Conservation (phyloP, 108 stramenopile genomes). For the Parietichytrium sp. region DNA sequence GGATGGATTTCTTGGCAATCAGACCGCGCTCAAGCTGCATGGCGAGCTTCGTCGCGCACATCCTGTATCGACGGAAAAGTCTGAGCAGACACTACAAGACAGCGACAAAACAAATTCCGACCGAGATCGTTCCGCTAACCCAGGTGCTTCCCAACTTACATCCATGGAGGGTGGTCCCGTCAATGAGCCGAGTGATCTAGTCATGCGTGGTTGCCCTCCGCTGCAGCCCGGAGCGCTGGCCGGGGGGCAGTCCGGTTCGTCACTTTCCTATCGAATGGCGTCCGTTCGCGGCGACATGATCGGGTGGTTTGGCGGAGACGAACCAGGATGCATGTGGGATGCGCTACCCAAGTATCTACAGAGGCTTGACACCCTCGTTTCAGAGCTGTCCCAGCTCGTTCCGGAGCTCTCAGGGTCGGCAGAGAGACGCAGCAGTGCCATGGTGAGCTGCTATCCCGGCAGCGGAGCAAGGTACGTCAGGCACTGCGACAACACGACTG, state of each 20-base stretch:
- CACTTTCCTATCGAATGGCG: constrained; percentile 1
- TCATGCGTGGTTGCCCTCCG: neutral
- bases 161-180: no score
- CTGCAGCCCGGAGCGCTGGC: constrained; percentile 21
- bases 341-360: neutral
- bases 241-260: constrained; percentile 13
- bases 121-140: no score
- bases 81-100: no score
- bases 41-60: neutral
- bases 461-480: constrained; percentile 11
- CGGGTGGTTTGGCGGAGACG: constrained; percentile 6
- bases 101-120: no score
- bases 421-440: neutral
- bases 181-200: no score
- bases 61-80: no score
- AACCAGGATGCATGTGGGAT: neutral
- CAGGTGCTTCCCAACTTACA: no score
- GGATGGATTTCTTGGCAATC: neutral
- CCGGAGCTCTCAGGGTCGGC: neutral
- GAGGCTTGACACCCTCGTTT: neutral
- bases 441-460: constrained; percentile 31
- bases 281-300: constrained; percentile 12
- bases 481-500: constrained; percentile 16
- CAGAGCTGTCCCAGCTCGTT: constrained; percentile 8
- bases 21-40: neutral